phyloP scores from a whole-genome alignment of 257 asterid species.

The Craterostigma plantagineum region DNA sequence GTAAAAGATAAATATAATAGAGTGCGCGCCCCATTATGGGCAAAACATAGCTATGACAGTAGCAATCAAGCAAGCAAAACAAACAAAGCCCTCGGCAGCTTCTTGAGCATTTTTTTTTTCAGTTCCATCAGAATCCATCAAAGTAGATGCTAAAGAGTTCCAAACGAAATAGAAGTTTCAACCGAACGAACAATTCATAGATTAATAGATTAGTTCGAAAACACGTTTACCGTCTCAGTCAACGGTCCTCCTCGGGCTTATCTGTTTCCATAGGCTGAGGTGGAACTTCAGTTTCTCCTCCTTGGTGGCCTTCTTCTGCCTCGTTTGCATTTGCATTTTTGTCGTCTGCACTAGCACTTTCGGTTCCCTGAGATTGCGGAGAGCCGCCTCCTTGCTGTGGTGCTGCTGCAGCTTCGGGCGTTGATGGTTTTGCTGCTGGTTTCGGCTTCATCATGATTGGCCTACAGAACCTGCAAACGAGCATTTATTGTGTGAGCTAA shows the following conservation, averaged over 20 bases:
- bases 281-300: conserved; percentile 19
- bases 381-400: conserved; percentile 20
- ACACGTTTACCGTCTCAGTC: too few species aligned
- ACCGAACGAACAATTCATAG: too few species aligned
- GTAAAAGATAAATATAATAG: too few species aligned
- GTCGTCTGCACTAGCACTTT: conserved; percentile 13
- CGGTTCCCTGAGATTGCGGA: conserved; percentile 3
- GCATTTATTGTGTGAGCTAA: background rate
- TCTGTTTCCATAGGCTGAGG: conserved; percentile 68
- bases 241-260: conserved; percentile 16
- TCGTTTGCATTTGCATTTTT: conserved; percentile 11
- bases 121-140: too few species aligned
- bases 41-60: too few species aligned
- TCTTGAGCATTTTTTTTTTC: too few species aligned
- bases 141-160: too few species aligned
- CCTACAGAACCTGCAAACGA: conserved; percentile 49
- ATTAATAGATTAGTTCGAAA: too few species aligned
- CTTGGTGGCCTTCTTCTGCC: conserved; percentile 16
- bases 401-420: conserved; percentile 43
- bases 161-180: too few species aligned
- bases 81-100: too few species aligned
- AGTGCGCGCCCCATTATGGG: too few species aligned
- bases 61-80: too few species aligned
- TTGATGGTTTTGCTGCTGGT: conserved; percentile 47
- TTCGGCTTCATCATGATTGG: conserved; percentile 78